Conservation (phyloP, 176 grass and related monocot genomes). For the Echinochloa phyllopogon region DNA sequence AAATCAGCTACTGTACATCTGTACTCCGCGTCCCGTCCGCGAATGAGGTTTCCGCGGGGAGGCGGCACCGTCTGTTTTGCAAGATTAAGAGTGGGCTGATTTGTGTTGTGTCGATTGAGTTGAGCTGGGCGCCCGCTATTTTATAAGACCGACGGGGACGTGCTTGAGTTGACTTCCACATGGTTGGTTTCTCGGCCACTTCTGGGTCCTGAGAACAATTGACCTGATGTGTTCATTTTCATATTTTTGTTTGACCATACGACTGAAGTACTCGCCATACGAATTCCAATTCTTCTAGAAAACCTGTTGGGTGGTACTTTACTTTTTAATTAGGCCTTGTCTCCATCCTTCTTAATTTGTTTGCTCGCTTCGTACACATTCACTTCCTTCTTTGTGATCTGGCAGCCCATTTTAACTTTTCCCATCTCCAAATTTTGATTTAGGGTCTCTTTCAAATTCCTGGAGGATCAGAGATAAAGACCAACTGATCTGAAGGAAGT, state of each 20-base stretch:
- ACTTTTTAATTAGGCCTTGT: slow-evolving; percentile 7
- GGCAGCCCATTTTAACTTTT: slow-evolving; percentile 12
- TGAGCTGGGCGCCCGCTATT: neutral
- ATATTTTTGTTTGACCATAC: neutral
- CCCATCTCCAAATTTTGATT: neutral
- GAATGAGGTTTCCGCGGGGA: neutral
- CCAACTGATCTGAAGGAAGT: neutral
- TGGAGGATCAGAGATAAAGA: neutral
- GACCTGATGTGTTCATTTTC: neutral
- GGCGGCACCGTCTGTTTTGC: neutral
- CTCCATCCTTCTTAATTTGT: neutral
- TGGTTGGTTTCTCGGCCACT: neutral
- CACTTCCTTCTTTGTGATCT: slow-evolving; percentile 28
- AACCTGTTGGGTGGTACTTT: neutral
- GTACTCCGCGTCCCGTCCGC: neutral
- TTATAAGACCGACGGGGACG: slow-evolving; percentile 16
- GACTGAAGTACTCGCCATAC: neutral
- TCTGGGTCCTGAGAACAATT: neutral
- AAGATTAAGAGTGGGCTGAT: neutral
- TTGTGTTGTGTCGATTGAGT: neutral
- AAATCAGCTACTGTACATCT: neutral
- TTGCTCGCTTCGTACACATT: neutral
- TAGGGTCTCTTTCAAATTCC: slow-evolving; percentile 7
- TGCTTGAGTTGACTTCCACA: neutral
- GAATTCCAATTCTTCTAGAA: neutral